These are phyloP conservation scores for Cyberlindnera mississippiensis DNA, from an alignment of 805 yeast genomes.

Conservation along the genomic window DNA sequence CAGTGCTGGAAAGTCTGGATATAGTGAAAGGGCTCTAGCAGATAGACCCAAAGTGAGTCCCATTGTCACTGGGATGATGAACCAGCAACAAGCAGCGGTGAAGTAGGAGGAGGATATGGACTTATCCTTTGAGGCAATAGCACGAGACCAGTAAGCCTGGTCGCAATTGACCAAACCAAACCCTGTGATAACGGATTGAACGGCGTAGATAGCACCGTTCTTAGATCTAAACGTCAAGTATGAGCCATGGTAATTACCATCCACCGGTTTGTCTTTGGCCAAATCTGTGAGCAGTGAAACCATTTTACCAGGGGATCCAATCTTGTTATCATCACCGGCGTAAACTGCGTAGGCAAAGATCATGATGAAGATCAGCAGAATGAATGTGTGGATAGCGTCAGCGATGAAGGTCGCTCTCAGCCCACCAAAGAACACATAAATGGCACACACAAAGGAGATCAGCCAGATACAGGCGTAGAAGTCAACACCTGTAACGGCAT, in stretches of 20 bases:
- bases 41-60: slow-evolving; percentile 36
- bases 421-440: slow-evolving; percentile 50
- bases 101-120: slow-evolving; percentile 35
- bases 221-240: slow-evolving; percentile 36
- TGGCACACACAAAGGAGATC: slow-evolving; percentile 45
- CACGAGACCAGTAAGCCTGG: slow-evolving; percentile 40
- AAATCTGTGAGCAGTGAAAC: slow-evolving; percentile 34
- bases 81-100: slow-evolving; percentile 38
- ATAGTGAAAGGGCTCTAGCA: slow-evolving; percentile 33
- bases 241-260: slow-evolving; percentile 32
- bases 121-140: slow-evolving; percentile 33
- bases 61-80: slow-evolving; percentile 36
- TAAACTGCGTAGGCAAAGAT: slow-evolving; percentile 27
- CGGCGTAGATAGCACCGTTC: slow-evolving; percentile 24
- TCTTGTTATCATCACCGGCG: slow-evolving; percentile 13
- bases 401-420: slow-evolving; percentile 49
- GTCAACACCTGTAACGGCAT: slow-evolving; percentile 41
- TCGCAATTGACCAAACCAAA: slow-evolving; percentile 34
- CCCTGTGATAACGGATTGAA: slow-evolving; percentile 19
- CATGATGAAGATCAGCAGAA: slow-evolving; percentile 38
- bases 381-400: slow-evolving; percentile 47
- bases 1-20: slow-evolving; percentile 34
- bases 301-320: slow-evolving; percentile 38
- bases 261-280: slow-evolving; percentile 29
- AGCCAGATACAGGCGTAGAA: slow-evolving; percentile 43